These are phyloP conservation scores for Pichia exigua DNA, from an alignment of 805 yeast species.

Conservation along the genomic window DNA sequence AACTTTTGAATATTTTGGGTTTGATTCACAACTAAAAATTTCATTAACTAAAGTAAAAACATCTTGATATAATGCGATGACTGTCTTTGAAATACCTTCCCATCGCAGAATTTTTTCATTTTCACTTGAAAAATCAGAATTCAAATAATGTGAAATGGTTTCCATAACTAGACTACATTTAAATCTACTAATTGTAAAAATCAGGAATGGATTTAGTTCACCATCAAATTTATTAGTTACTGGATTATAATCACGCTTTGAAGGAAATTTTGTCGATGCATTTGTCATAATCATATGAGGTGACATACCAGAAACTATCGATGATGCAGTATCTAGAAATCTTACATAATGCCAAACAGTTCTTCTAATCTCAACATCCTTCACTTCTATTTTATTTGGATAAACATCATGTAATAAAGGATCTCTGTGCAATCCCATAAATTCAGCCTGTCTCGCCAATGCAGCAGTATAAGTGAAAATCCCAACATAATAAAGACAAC, in stretches of 20 bases:
- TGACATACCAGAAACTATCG: conserved; percentile 12
- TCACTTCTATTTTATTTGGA: conserved; percentile 3
- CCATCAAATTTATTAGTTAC: conserved; percentile 11
- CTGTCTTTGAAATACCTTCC: conserved; percentile 8
- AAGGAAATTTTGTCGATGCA: conserved; percentile 12
- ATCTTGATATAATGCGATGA: conserved; percentile 11
- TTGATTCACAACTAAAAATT: conserved; percentile 8
- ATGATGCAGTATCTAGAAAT: conserved; percentile 13
- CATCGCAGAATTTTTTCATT: conserved; percentile 6
- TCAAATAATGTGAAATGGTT: conserved; percentile 11
- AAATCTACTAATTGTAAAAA: conserved; percentile 10
- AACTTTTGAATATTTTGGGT: conserved; percentile 35
- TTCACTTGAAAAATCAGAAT: conserved; percentile 10
- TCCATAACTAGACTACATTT: conserved; percentile 14
- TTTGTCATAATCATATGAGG: conserved; percentile 16
- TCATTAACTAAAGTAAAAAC: conserved; percentile 5
- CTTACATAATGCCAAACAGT: conserved; percentile 11
- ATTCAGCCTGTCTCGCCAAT: conserved; percentile 12
- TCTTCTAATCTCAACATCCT: conserved; percentile 11
- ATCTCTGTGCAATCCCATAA: conserved; percentile 14
- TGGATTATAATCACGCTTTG: conserved; percentile 9
- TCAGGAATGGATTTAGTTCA: conserved; percentile 12
- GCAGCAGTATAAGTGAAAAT: conserved; percentile 11
- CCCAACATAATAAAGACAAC: conserved; percentile 10
- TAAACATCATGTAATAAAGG: conserved; percentile 10